These are phyloP conservation scores for Candida andamanensis DNA, from an alignment of 805 yeast species.

Conservation along the genomic window DNA sequence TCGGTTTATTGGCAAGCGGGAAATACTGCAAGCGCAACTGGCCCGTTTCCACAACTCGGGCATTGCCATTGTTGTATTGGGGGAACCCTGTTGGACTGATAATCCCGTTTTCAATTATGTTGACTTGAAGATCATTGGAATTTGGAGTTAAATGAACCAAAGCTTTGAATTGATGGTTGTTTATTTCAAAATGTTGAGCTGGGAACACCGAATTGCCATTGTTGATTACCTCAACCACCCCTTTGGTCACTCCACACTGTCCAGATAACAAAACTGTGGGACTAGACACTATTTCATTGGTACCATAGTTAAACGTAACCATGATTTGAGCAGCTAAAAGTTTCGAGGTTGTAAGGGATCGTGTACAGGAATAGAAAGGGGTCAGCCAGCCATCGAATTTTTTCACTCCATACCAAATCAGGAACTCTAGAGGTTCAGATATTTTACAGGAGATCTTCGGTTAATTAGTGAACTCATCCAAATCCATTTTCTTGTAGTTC, in stretches of 20 bases:
- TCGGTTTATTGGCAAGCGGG: constrained; percentile 66
- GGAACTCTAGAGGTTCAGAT: no score
- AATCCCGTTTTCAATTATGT: constrained; percentile 39
- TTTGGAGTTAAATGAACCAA: constrained; percentile 61
- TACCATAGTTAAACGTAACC: constrained; percentile 27
- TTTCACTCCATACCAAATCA: no score
- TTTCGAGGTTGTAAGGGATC: not conserved
- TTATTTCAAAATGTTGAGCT: constrained; percentile 64
- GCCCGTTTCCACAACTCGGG: constrained; percentile 19
- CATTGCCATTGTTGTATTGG: constrained; percentile 11
- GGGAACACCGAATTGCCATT: constrained; percentile 49
- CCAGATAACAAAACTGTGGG: constrained; percentile 37
- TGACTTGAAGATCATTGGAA: constrained; percentile 51
- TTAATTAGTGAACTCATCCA: no score
- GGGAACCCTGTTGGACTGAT: constrained; percentile 25
- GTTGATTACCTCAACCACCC: constrained; percentile 28
- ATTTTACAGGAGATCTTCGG: no score
- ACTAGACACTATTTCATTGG: constrained; percentile 36
- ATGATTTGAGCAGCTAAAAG: no score
- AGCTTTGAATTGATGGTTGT: constrained; percentile 66
- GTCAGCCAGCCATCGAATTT: not conserved
- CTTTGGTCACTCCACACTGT: constrained; percentile 13
- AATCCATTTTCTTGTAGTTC: no score
- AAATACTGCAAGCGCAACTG: constrained; percentile 22
- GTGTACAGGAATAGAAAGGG: not conserved